phyloP scores from a whole-genome alignment of 1,139 yeast genomes.

The Geotrichum reessii region DNA sequence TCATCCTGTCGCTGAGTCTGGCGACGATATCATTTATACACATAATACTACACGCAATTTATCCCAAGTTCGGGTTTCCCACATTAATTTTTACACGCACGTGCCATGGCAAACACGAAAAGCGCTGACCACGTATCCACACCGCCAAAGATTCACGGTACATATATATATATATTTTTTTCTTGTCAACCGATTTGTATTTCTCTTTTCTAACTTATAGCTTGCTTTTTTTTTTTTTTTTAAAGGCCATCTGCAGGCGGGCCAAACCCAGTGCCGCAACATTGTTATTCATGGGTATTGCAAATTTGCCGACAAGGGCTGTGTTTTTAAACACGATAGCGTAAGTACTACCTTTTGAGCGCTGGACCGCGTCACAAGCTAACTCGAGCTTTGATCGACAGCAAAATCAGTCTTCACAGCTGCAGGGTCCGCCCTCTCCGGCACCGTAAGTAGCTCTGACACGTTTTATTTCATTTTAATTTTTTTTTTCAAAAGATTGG shows the following conservation, averaged over 20 bases:
- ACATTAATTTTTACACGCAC: background rate
- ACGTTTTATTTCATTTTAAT: background rate
- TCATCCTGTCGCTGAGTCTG: background rate
- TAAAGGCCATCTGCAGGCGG: conserved; percentile 38
- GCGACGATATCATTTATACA: background rate
- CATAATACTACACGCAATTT: background rate
- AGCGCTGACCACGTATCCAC: conserved; percentile 11
- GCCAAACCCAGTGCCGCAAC: conserved; percentile 78
- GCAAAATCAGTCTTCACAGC: background rate
- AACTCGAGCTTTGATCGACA: background rate
- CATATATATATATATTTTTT: background rate
- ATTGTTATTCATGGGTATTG: conserved; percentile 84
- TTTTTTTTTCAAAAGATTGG: background rate
- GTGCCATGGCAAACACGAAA: conserved; percentile 13
- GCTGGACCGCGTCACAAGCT: background rate
- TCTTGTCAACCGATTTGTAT: background rate
- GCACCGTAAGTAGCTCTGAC: conserved; percentile 6
- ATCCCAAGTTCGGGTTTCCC: background rate
- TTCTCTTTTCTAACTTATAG: background rate
- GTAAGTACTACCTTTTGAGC: conserved; percentile 5
- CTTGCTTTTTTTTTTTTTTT: background rate
- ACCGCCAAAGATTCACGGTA: conserved; percentile 17
- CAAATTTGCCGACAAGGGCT: conserved; percentile 83
- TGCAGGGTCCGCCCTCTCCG: conserved; percentile 8
- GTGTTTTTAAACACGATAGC: conserved; percentile 67